Evolutionary conservation across 2,329 filamentous ascomycete species (phyloP).

Genomic region (Penicillium digitatum): DNA sequence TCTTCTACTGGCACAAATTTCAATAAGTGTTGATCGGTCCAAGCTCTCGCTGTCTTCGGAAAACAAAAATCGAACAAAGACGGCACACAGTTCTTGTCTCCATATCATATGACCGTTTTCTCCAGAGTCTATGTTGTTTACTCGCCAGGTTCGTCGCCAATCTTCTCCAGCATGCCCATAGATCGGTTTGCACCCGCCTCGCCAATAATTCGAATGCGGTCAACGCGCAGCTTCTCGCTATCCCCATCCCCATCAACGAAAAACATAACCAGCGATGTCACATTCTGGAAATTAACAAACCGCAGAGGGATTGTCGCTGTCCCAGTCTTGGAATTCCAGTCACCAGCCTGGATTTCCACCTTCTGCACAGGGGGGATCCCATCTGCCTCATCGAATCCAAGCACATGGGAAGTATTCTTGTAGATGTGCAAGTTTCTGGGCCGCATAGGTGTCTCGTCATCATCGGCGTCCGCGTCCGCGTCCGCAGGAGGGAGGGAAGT

Average conservation of each 20-base stretch:
- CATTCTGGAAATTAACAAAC: constrained; percentile 97
- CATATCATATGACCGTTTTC: constrained; percentile 27
- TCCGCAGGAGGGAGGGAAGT: constrained; percentile 67
- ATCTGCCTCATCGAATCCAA: constrained; percentile 93
- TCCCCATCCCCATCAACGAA: constrained; percentile 80
- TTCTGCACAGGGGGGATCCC: constrained; percentile 76
- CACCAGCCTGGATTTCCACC: constrained; percentile 66
- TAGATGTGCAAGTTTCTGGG: constrained; percentile 82
- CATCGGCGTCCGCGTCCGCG: constrained; percentile 49
- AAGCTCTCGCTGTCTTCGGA: background rate
- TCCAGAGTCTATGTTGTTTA: constrained; percentile 31
- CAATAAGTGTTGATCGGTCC: background rate
- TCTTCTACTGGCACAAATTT: background rate
- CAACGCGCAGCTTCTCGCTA: constrained; percentile 76
- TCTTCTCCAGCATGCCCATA: constrained; percentile 92
- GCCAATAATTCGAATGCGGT: constrained; percentile 64
- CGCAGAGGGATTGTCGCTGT: constrained; percentile 71
- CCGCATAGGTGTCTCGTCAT: constrained; percentile 72
- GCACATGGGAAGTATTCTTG: constrained; percentile 80
- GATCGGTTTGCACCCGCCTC: constrained; percentile 88
- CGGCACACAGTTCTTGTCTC: background rate
- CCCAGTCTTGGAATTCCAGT: constrained; percentile 73
- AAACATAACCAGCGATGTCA: constrained; percentile 81
- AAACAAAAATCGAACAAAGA: background rate
- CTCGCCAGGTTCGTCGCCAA: constrained; percentile 69